Evolutionary conservation across 495 filamentous ascomycete species (phyloP).

Genomic region (Neurospora hispaniola): DNA sequence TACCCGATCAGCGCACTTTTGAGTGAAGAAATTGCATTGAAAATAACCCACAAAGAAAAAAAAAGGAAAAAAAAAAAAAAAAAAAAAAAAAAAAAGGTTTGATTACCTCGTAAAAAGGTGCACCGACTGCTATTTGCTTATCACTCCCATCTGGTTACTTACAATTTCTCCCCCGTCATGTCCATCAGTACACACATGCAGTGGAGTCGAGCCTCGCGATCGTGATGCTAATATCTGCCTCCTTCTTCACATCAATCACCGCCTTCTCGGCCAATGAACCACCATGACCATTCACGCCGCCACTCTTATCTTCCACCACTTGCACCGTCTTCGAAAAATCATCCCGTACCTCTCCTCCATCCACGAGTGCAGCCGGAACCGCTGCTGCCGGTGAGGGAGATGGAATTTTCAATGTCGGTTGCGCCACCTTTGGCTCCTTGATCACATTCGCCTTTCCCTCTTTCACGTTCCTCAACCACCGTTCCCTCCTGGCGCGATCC

Average conservation of each 20-base stretch:
- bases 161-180: too few species aligned
- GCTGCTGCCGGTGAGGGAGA: neutral
- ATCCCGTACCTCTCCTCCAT: neutral
- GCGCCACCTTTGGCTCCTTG: neutral
- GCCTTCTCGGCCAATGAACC: neutral
- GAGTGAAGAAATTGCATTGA: neutral
- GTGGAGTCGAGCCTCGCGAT: neutral
- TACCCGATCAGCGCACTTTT: too few species aligned
- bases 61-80: too few species aligned
- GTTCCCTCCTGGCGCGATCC: constrained; percentile 15
- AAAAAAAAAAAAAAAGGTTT: too few species aligned
- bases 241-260: neutral
- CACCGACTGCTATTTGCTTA: too few species aligned
- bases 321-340: neutral
- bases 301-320: neutral
- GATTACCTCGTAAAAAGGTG: too few species aligned
- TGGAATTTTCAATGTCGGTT: neutral
- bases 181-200: neutral
- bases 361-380: neutral
- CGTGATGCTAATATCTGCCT: neutral
- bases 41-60: too few species aligned
- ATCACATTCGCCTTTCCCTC: neutral
- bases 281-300: neutral
- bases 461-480: constrained; percentile 13
- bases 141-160: too few species aligned